phyloP scores from a whole-genome alignment of 352 stramenopile species.

The Globisporangium orthogonon region DNA sequence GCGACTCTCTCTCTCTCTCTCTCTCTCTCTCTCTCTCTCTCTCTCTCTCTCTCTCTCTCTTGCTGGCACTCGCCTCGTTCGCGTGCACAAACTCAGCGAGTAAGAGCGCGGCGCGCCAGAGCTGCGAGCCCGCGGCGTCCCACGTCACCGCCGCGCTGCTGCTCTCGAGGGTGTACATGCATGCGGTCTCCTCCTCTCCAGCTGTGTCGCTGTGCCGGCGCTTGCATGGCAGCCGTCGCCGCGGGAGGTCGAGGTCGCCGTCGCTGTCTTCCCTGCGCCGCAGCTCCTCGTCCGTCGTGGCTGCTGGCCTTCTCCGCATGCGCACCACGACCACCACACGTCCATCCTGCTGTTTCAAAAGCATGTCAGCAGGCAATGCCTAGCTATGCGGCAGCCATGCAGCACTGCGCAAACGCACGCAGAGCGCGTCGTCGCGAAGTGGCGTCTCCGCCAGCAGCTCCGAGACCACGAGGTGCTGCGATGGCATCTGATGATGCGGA shows the following conservation, averaged over 20 bases:
- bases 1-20: too few species aligned
- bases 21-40: too few species aligned
- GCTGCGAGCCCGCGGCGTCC: slow-evolving; percentile 30
- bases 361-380: not conserved
- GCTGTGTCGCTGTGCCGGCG: not conserved
- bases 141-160: slow-evolving; percentile 14
- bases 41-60: not conserved
- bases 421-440: not conserved
- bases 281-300: not conserved
- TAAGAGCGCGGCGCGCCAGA: slow-evolving; percentile 53
- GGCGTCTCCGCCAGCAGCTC: not conserved
- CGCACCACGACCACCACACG: slow-evolving; percentile 3
- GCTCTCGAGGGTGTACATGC: not conserved
- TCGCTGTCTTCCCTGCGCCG: slow-evolving; percentile 7
- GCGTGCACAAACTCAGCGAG: slow-evolving; percentile 43
- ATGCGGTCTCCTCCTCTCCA: not conserved
- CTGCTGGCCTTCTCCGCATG: not conserved
- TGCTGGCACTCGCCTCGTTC: slow-evolving; percentile 10
- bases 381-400: too few species aligned
- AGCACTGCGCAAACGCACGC: not conserved
- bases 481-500: not conserved
- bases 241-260: slow-evolving; percentile 11
- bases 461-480: not conserved
- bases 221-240: not conserved
- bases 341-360: not conserved